Conservation (phyloP, 2,329 filamentous ascomycete species). For the Phialophora expanda region DNA sequence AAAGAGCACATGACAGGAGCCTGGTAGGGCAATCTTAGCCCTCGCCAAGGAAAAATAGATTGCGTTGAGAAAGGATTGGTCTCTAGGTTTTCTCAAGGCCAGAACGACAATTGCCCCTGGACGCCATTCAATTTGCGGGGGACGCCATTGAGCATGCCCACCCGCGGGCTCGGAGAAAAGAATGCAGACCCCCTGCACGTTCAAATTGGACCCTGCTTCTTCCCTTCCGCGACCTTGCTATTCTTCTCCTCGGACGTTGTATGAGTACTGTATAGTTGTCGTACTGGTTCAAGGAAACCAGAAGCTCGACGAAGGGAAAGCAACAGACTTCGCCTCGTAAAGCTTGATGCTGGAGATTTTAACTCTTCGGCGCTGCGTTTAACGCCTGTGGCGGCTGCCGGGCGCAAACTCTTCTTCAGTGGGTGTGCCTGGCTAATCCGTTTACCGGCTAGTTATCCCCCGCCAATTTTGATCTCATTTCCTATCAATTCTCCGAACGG, state of each 20-base stretch:
- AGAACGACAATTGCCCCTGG: neutral
- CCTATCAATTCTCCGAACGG: conserved; percentile 23
- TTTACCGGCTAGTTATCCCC: conserved; percentile 11
- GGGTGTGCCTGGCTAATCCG: conserved; percentile 19
- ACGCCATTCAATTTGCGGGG: conserved; percentile 13
- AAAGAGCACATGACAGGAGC: neutral
- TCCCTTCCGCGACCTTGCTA: neutral
- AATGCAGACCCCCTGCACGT: neutral
- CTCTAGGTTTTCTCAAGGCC: neutral
- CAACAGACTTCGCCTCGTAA: neutral
- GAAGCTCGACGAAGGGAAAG: neutral
- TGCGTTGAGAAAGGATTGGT: neutral
- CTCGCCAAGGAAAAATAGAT: neutral
- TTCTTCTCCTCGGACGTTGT: neutral
- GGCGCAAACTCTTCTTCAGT: neutral
- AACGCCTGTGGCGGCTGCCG: neutral
- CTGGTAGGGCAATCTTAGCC: neutral
- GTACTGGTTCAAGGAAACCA: neutral
- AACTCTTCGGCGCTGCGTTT: neutral
- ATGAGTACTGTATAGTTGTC: neutral
- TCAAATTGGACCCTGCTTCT: neutral
- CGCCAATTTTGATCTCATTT: conserved; percentile 19
- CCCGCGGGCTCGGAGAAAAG: neutral
- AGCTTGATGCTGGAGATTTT: neutral
- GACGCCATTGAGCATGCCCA: neutral